Evolutionary conservation across 148 eudicot genomes (phyloP).

Genomic region (Nyssa sinensis): DNA sequence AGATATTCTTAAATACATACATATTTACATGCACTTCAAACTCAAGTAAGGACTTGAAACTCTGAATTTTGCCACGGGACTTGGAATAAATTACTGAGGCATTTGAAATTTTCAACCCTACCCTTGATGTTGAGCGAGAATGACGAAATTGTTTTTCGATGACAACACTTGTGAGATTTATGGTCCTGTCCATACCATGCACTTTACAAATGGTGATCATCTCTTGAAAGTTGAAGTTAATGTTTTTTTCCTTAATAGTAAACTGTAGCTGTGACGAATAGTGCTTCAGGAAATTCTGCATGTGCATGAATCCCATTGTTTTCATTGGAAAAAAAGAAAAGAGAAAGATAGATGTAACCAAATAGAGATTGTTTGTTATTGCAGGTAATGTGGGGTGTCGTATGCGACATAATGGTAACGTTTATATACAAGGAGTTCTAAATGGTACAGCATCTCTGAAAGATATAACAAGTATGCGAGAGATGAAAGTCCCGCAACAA

Average conservation of each 20-base stretch:
- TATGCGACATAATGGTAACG: conserved; percentile 31
- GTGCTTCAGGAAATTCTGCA: conserved; percentile 1
- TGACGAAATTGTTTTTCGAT: too few relatives aligned
- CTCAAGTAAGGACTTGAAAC: not conserved
- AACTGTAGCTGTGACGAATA: not conserved
- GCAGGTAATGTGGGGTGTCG: conserved; percentile 29
- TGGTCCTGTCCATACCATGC: not conserved
- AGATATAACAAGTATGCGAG: conserved; percentile 28
- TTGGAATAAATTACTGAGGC: too few relatives aligned
- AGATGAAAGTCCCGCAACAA: conserved; percentile 51
- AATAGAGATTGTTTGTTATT: conserved; percentile 1
- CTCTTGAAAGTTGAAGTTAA: too few relatives aligned
- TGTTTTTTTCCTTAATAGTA: not conserved
- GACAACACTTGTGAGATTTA: not conserved
- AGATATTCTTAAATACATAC: too few relatives aligned
- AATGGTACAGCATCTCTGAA: conserved; percentile 35
- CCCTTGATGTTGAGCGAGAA: too few relatives aligned
- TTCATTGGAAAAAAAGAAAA: not conserved
- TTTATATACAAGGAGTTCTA: conserved; percentile 37
- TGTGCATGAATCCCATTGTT: not conserved
- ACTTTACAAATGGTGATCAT: not conserved
- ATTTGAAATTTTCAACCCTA: not conserved
- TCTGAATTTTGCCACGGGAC: not conserved
- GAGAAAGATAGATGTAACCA: not conserved
- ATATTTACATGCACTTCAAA: not conserved